Base-by-base conservation (phyloP, 2,329 filamentous ascomycete species). In the Epichloe scottii region DNA sequence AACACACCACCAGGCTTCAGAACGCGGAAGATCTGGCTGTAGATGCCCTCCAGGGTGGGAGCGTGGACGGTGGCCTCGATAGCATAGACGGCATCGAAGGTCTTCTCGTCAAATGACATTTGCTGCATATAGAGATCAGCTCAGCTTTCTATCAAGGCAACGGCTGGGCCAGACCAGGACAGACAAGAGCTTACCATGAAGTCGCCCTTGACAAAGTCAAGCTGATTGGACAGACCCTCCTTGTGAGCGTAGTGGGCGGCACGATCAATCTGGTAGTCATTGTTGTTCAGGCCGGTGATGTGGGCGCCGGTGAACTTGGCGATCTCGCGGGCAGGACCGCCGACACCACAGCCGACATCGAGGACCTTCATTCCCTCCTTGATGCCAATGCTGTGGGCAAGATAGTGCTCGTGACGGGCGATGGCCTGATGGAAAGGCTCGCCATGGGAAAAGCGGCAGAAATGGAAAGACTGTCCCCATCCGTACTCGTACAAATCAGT, bases 11-110 rank as follows among this genome's bases (percentile, higher is more conserved):
- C 93, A 19, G 93, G 93, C 78, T 97, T 98, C 56, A 98, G 77
- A 21, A 96, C 90, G 46, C 88, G 87, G 79, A 85, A 90, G 63
- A 97, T 97, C 69, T 97, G 85, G 66, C 81, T 84, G 75, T 98
- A 98, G 58, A 96, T 89, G 53, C 88, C 90, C 63, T 89, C 86
- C 7, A 97, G 81, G 43, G 82, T 85, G 41, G 91, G 93, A 0
- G 93, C 93, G 67, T 98, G 93, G 48, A 94, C 87, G 3, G 93
- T 98, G 3, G 93, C 93, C 72, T 98, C 93, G 59, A 98, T 97
- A 50, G 90, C 91, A 66, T 97, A 97, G 49, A 96, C 88, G 52
- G 89, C 89, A 61, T 97, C 93, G 69, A 97, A 97, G 19, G 76
- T 81, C 76, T 94, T 88, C 64, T 93, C 87, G 45, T 87, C 84